Base-by-base conservation (phyloP, 768 basidiomycete species). In the Hygrophorus russula region DNA sequence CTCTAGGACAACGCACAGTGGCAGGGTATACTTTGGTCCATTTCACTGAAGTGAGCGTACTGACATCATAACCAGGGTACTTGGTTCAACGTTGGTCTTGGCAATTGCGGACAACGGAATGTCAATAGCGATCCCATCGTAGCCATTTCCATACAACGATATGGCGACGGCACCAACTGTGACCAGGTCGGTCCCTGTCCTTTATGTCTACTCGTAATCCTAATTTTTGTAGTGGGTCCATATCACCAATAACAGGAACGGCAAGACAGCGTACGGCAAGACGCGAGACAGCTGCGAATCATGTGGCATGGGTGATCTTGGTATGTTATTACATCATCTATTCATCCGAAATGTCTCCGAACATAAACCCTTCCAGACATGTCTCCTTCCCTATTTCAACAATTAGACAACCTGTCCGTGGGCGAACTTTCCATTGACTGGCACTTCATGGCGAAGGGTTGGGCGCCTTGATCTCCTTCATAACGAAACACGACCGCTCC, bases 51-150 rank as follows among this genome's bases (percentile, higher is more conserved):
- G 39, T 13, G 30, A 40, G 50, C 48, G 38, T 51, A 44, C 34
- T 34, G 44, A 41, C 35, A 39, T 46, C 51, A 34, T 33, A 24
- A 45, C 2, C 50, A 84, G 82, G 82, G 74, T 32, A 86, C 82
- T 28, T 86, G 72, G 73, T 86, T 73, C 56, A 48, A 76, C 47
- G 70, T 69, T 42, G 76, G 69, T 27, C 53, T 66, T 18, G 83
- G 81, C 35, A 81, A 82, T 58, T 87, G 84, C 54, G 82, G 82
- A 19, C 51, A 67, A 31, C 42, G 35, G 40, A 71, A 82, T 55
- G 57, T 38, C 29, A 56, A 72, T 55, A 68, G 51, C 41, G 71
- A 78, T 51, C 55, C 62, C 49, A 76, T 87, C 46, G 69, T 85
- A 36, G 84, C 84, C 11, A 70, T 86, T 50, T 67, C 77, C 12